A percentile compares a stretch with the other conserved stretches of the same genome.
Conservation (phyloP, 1,284 basidiomycete species). For the Boletus hoseneyae region DNA sequence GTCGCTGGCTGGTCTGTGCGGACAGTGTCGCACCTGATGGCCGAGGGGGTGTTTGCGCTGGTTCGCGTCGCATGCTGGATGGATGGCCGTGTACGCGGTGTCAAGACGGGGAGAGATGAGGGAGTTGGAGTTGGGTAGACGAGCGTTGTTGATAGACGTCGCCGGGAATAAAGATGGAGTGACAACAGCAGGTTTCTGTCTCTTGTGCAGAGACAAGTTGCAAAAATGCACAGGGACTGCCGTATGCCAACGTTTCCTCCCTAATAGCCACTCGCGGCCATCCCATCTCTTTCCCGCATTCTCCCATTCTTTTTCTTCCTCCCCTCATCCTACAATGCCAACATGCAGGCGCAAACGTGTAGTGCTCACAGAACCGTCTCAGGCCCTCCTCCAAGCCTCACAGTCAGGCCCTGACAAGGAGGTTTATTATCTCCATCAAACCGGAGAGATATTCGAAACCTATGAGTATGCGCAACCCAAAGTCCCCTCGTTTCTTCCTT, state of each 20-base stretch:
- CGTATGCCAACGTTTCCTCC: slow-evolving; percentile 40
- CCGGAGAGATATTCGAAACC: slow-evolving; percentile 92
- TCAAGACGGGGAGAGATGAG: background rate
- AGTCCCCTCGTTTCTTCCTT: slow-evolving; percentile 17
- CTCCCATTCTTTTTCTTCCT: slow-evolving; percentile 24
- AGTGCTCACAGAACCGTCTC: slow-evolving; percentile 76
- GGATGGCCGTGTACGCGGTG: slow-evolving; percentile 7
- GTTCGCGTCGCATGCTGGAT: slow-evolving; percentile 14
- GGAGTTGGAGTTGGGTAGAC: slow-evolving; percentile 4
- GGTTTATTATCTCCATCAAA: slow-evolving; percentile 88
- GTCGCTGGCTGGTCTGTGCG: slow-evolving; percentile 2
- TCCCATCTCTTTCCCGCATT: slow-evolving; percentile 36
- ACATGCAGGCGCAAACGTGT: slow-evolving; percentile 90
- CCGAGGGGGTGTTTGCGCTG: background rate
- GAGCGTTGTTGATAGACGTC: slow-evolving; percentile 7
- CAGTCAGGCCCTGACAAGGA: slow-evolving; percentile 64
- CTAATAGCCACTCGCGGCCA: slow-evolving; percentile 39
- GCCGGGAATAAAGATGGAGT: slow-evolving; percentile 6
- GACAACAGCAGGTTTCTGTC: slow-evolving; percentile 17
- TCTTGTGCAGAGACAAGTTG: slow-evolving; percentile 27
- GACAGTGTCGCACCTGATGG: slow-evolving; percentile 4
- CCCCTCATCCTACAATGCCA: slow-evolving; percentile 57
- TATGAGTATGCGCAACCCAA: slow-evolving; percentile 69
- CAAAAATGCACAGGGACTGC: slow-evolving; percentile 39
- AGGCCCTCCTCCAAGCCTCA: slow-evolving; percentile 59